Evolutionary conservation across 768 basidiomycete species (phyloP), one percentile per base, ranked within the genome.

Genomic region (Tricholoma bakamatsutake): DNA sequence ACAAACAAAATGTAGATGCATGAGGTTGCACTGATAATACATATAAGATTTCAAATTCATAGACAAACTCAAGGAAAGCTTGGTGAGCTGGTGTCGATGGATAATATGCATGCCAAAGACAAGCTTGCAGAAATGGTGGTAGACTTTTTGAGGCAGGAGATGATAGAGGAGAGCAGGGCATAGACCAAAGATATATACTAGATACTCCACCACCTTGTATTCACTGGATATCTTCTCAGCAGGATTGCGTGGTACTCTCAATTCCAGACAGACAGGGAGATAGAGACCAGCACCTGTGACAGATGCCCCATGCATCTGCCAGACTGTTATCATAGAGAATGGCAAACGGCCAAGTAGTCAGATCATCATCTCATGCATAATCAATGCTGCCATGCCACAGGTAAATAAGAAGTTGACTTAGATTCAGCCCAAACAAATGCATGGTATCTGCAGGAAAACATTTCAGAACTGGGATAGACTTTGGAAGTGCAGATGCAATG

Each of bases 1-100:
- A n/a, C n/a, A n/a, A n/a, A n/a, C n/a, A n/a, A n/a, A n/a, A n/a
- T n/a, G n/a, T n/a, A n/a, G n/a, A n/a, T n/a, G n/a, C n/a, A n/a
- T n/a, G n/a, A n/a, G n/a, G n/a, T n/a, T n/a, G n/a, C n/a, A n/a
- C n/a, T n/a, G n/a, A n/a, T n/a, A n/a, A n/a, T n/a, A n/a, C n/a
- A 52, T 77, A 77, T 0, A 74, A 54, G 0, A 49, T 21, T 59
- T 77, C 72, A 59, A 64, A 77, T 15, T 76, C 72, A 1, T 56
- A 37, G 0, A 59, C 54, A 55, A 70, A 77, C 15, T 63, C 33
- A 1, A 63, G 21, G 4, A 76, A 55, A 1, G 57, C 52, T 0
- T 33, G 8, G 18, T 73, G 64, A 0, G 63, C 69, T 24, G 21
- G 21, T 24, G 21, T 24, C 21, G 21, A 24, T 24, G 21, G 21